These are phyloP conservation scores for Talaromyces wortmannii DNA, from an alignment of 495 filamentous ascomycete species.

Conservation along the genomic window DNA sequence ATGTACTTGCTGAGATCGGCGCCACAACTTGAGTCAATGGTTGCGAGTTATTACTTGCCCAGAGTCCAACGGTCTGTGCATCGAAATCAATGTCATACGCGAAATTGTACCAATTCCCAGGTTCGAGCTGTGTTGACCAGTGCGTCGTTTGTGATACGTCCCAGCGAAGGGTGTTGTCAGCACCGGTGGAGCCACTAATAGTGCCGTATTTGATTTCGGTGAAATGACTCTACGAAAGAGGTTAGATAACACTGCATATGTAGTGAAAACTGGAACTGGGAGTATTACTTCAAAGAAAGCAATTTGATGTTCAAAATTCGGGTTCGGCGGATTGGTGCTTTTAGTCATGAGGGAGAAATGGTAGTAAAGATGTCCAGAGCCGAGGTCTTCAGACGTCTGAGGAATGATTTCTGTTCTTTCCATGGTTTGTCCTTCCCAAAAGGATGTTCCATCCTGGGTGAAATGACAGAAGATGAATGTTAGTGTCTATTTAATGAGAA, in stretches of 20 bases:
- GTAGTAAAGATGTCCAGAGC: conserved; percentile 56
- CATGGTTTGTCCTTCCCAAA: conserved; percentile 57
- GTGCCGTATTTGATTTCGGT: conserved; percentile 70
- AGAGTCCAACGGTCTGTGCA: conserved; percentile 55
- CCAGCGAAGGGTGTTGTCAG: conserved; percentile 49
- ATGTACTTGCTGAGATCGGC: conserved; percentile 49
- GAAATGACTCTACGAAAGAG: conserved; percentile 57
- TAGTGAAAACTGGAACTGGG: background rate
- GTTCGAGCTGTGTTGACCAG: conserved; percentile 43
- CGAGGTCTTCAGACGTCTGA: conserved; percentile 57
- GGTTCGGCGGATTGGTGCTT: conserved; percentile 51
- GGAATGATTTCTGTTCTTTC: conserved; percentile 60
- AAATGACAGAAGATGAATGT: background rate
- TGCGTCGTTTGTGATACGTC: conserved; percentile 42
- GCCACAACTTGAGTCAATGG: conserved; percentile 49
- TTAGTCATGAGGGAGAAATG: conserved; percentile 61
- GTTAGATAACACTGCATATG: conserved; percentile 51
- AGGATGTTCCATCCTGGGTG: conserved; percentile 44
- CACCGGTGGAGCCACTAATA: conserved; percentile 50
- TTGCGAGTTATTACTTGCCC: conserved; percentile 56
- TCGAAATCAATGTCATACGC: conserved; percentile 60
- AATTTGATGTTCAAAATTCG: conserved; percentile 64
- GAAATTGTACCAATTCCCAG: conserved; percentile 66
- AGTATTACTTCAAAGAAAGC: conserved; percentile 51
- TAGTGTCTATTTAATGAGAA: background rate